Conservation (phyloP, 352 stramenopile species). For the Globisporangium rhizosaccharum region DNA sequence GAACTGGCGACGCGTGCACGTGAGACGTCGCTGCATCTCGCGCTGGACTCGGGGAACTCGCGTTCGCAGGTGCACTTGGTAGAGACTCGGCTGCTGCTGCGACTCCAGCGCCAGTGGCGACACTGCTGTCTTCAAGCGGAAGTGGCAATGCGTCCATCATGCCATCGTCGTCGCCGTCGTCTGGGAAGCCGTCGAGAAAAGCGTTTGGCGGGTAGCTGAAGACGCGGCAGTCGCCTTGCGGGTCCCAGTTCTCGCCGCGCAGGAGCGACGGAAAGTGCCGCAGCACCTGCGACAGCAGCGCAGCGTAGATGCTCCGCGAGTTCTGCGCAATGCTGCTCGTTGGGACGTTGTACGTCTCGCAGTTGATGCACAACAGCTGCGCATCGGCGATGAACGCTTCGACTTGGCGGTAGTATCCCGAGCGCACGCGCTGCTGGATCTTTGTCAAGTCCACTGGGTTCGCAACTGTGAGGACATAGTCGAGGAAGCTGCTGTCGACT, state of each 20-base stretch:
- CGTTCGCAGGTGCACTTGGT: too few species aligned
- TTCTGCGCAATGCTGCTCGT: slow-evolving; percentile 81
- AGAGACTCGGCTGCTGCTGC: neutral
- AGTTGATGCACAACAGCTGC: slow-evolving; percentile 69
- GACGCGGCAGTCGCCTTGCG: slow-evolving; percentile 15
- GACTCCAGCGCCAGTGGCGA: neutral
- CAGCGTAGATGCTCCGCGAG: slow-evolving; percentile 55
- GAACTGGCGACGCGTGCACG: slow-evolving; percentile 2
- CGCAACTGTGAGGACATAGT: slow-evolving; percentile 78
- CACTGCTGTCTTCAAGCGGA: neutral
- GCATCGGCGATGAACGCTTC: slow-evolving; percentile 78
- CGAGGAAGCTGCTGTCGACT: slow-evolving; percentile 63
- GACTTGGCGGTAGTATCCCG: slow-evolving; percentile 79
- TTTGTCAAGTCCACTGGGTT: slow-evolving; percentile 84
- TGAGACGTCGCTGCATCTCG: neutral
- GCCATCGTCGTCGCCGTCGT: slow-evolving; percentile 14
- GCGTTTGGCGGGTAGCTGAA: slow-evolving; percentile 53
- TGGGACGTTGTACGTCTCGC: slow-evolving; percentile 81
- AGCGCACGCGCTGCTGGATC: slow-evolving; percentile 59
- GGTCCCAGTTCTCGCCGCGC: slow-evolving; percentile 19
- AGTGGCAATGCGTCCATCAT: neutral
- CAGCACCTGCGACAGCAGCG: slow-evolving; percentile 54
- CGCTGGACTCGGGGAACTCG: too few species aligned
- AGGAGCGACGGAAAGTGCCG: slow-evolving; percentile 54
- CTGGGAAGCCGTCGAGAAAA: slow-evolving; percentile 29